Evolutionary conservation across 495 filamentous ascomycete genomes (phyloP).

Genomic region (Penicillium mononematosum): DNA sequence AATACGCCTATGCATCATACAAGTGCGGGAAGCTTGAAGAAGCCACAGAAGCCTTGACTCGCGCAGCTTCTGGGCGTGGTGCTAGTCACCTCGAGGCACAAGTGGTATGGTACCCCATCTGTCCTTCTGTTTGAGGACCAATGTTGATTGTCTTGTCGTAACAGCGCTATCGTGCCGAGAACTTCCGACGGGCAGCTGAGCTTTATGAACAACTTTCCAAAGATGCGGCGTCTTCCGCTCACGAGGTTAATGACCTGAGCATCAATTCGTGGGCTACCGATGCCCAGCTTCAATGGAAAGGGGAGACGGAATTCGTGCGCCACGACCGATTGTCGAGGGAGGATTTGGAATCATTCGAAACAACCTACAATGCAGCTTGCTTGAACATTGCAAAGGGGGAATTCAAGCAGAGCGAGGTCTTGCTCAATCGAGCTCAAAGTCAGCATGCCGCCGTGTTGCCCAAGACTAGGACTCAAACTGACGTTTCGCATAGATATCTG

Average conservation of each 20-base stretch:
- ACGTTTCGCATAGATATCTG: conserved; percentile 63
- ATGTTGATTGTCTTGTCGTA: conserved; percentile 5
- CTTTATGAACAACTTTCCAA: conserved; percentile 65
- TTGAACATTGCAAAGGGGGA: conserved; percentile 78
- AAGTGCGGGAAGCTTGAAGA: conserved; percentile 74
- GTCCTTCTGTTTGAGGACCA: conserved; percentile 7
- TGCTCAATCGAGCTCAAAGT: conserved; percentile 81
- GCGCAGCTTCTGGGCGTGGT: conserved; percentile 54
- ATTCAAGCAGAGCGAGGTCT: conserved; percentile 67
- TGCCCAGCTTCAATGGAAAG: conserved; percentile 86
- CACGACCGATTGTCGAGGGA: conserved; percentile 62
- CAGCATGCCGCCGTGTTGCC: neutral
- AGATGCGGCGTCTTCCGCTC: conserved; percentile 45
- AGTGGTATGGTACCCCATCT: conserved; percentile 54
- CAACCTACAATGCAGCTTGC: conserved; percentile 89
- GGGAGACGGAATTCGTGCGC: conserved; percentile 51
- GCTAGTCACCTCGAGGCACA: conserved; percentile 85
- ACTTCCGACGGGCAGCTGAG: conserved; percentile 68
- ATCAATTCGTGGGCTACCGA: conserved; percentile 81
- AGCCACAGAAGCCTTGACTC: conserved; percentile 59
- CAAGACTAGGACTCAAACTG: conserved; percentile 4
- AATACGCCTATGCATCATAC: conserved; percentile 90
- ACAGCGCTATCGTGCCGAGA: conserved; percentile 78
- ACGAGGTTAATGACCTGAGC: conserved; percentile 80
- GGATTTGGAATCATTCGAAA: conserved; percentile 89